phyloP scores from a whole-genome alignment of 192 early-diverging fungal species.

The Podila epicladia region DNA sequence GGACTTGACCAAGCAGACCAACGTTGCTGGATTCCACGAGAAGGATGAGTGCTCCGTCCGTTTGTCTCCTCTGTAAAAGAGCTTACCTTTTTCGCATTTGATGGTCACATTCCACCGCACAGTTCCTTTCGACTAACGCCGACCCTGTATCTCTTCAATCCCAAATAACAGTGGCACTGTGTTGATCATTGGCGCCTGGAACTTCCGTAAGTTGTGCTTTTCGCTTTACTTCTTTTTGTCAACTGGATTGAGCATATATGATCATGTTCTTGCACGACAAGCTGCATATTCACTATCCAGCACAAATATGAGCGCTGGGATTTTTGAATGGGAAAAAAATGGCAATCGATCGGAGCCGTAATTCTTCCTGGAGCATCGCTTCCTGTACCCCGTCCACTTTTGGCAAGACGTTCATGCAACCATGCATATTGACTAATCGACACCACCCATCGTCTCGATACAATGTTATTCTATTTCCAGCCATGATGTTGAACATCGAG shows the following conservation, averaged over 20 bases:
- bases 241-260: no score
- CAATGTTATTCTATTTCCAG: background rate
- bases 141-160: background rate
- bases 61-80: conserved; percentile 32
- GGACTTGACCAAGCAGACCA: conserved; percentile 9
- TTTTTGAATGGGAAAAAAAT: no score
- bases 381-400: no score
- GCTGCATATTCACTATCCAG: no score
- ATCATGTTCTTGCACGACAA: no score
- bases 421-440: background rate
- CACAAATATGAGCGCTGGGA: no score
- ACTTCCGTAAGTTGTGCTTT: conserved; percentile 53
- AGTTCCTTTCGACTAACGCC: background rate
- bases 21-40: background rate
- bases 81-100: background rate
- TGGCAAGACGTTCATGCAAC: no score
- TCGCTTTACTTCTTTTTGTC: no score
- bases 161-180: conserved; percentile 33
- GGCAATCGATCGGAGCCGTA: no score
- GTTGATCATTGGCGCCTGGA: conserved; percentile 62
- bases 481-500: conserved; percentile 57
- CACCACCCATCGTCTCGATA: background rate
- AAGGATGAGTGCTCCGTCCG: conserved; percentile 33
- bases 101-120: background rate
- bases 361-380: no score